Conservation (phyloP, 83 land plant genomes). For the Isoetes engelmannii region DNA sequence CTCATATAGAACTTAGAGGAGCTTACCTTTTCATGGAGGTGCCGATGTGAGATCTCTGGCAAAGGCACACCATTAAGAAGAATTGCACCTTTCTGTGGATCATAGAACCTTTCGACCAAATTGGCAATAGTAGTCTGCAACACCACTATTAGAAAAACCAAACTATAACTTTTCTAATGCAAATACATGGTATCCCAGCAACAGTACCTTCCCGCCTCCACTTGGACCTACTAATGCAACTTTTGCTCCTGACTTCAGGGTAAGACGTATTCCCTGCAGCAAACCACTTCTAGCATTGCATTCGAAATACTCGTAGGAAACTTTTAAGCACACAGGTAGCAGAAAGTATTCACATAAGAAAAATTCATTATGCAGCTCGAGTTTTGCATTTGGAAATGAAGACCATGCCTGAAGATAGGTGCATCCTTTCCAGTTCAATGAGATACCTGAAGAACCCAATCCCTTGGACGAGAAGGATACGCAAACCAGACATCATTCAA, state of each 20-base stretch:
- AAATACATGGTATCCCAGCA: not conserved
- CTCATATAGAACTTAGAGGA: too few species aligned
- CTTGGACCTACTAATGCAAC: constrained; percentile 99
- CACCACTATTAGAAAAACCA: not conserved
- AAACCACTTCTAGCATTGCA: too few species aligned
- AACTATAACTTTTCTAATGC: not conserved
- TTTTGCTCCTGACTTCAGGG: constrained; percentile 79
- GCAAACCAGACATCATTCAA: constrained; percentile 95
- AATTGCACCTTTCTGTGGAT: constrained; percentile 80
- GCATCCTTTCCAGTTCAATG: too few species aligned
- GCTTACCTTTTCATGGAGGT: constrained; percentile 82
- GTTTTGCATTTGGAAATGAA: too few species aligned
- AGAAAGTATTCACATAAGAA: too few species aligned
- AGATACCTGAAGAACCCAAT: constrained; percentile 96
- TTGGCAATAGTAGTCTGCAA: constrained; percentile 98
- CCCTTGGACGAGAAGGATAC: constrained; percentile 88
- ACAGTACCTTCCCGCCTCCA: constrained; percentile 96
- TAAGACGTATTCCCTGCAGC: constrained; percentile 77
- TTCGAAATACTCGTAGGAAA: too few species aligned
- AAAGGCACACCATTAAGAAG: constrained; percentile 73
- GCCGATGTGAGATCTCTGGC: constrained; percentile 74
- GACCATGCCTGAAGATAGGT: too few species aligned
- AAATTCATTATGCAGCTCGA: too few species aligned
- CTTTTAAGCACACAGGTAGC: too few species aligned
- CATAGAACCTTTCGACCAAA: constrained; percentile 90